Evolutionary conservation across 805 yeast genomes (phyloP), one percentile per base, ranked within the genome.

Genomic region (Sungouiella thailandica): DNA sequence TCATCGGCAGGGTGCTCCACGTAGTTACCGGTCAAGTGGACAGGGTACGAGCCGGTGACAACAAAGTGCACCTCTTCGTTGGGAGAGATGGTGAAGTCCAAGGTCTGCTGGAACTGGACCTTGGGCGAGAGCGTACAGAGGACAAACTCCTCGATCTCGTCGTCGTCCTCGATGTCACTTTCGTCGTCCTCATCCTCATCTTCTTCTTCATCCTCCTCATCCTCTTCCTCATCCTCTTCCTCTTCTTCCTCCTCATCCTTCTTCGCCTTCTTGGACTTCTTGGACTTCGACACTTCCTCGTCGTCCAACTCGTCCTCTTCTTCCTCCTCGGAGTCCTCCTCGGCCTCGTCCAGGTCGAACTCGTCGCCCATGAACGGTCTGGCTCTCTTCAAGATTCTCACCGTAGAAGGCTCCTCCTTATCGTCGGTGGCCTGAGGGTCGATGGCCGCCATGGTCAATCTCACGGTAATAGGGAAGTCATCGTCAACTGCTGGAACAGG

Each of bases 1-100:
- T 70, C 77, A 55, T 89, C 96, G 53, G 79, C 86, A 61, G 97
- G 97, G 65, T 89, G 96, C 63, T 85, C 95, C 56, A 93, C 82
- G 67, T 82, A 88, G 80, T 93, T 90, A 71, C 99, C 99, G 49
- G 85, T 72, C 52, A 93, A 70, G 62, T 90, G 94, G 47, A 93
- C 73, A 47, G 95, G 83, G 71, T 88, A 90, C 17, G 97, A 87
- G 57, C 98, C 98, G 42, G 96, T 83, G 37, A 85, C 97, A 55
- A 87, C 95, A 56, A 93, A 93, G 70, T 72, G 80, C 42, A 93
- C 87, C 57, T 89, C 95, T 69, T 93, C 98, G 54, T 80, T 90
- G 54, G 97, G 95, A 35, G 82, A 75, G 55, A 93, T 83, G 54
- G 94, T 85, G 46, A 93, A 67, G 57, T 93, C 97, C 37, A 93